Base-by-base conservation (phyloP, 2,329 filamentous ascomycete genomes). In the Ophiocordyceps camponoti-rufipedis region DNA sequence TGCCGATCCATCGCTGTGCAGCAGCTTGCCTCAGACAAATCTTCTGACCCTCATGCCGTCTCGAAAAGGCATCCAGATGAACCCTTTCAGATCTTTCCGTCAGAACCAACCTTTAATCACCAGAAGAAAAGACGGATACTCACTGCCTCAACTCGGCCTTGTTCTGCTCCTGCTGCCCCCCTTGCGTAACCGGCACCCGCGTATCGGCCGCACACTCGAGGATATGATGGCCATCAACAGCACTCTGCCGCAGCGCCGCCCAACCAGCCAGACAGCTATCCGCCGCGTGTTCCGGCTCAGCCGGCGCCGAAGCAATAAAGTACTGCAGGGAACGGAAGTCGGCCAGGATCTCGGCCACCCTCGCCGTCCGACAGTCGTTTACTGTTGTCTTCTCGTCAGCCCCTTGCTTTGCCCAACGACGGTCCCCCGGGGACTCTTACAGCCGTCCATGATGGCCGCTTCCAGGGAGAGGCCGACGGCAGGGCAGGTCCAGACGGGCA, bases 241-340 rank as follows among this genome's bases (percentile, higher is more conserved):
- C 65, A 61, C 75, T 80, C 60, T 81, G 76, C 40, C 76, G 70
- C 44, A 81, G 62, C 14, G 69, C 69, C 5, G 71, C 67, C 74
- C 75, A 81, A 19, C 76, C 77, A 50, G 78, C 74, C 12, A 75
- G 76, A 59, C 75, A 72, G 55, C 78, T 76, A 54, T 80, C 77
- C 45, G 73, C 69, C 47, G 64, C 61, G 58, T 75, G 61, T 4
- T 60, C 54, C 8, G 77, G 74, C n/a, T 75, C 67, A 45, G 66
- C 66, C 12, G 73, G 72, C 8, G 65, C 71, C 10, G 68, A 67
- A 32, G 75, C 71, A 54, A 81, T 80, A 56, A 71, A 74, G 58
- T 74, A 74, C 56, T 80, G 77, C 28, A 80, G 64, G 41, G 64
- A 71, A 49, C 69, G 71, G 58, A 81, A 80, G 57, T 80, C 76